These are phyloP conservation scores for Silybum marianum DNA, from an alignment of 129 eudicot genomes.

Conservation along the genomic window DNA sequence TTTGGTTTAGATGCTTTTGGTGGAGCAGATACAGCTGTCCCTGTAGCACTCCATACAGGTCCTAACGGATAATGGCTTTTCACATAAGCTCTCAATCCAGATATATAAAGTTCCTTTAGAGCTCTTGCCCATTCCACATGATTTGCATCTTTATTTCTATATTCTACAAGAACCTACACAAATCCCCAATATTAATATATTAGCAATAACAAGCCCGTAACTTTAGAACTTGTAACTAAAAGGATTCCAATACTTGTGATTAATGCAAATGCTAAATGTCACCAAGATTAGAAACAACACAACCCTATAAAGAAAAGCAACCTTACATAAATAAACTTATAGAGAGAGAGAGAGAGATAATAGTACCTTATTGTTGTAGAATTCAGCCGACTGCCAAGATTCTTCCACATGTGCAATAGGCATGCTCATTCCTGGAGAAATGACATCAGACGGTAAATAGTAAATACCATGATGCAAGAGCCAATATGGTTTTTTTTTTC, in stretches of 20 bases:
- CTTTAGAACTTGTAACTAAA: not conserved
- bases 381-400: slow-evolving; percentile 93
- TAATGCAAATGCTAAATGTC: not conserved
- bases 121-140: slow-evolving; percentile 99
- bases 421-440: slow-evolving; percentile 78
- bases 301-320: slow-evolving; percentile 6
- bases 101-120: slow-evolving; percentile 79
- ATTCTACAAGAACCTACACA: slow-evolving; percentile 80
- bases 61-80: slow-evolving; percentile 87
- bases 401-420: slow-evolving; percentile 95
- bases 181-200: slow-evolving; percentile 18
- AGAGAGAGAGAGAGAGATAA: not conserved
- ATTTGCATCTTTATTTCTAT: slow-evolving; percentile 75
- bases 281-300: not conserved
- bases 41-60: slow-evolving; percentile 93
- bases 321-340: not conserved
- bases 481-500: not conserved
- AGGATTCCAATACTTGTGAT: not conserved
- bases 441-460: slow-evolving; percentile 16
- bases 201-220: slow-evolving; percentile 12
- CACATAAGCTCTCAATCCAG: slow-evolving; percentile 88
- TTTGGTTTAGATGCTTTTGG: slow-evolving; percentile 52
- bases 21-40: slow-evolving; percentile 50
- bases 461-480: slow-evolving; percentile 18
- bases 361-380: slow-evolving; percentile 81